These are phyloP conservation scores for Cucurbita pepo DNA, from an alignment of 306 rosid genomes.

Conservation along the genomic window DNA sequence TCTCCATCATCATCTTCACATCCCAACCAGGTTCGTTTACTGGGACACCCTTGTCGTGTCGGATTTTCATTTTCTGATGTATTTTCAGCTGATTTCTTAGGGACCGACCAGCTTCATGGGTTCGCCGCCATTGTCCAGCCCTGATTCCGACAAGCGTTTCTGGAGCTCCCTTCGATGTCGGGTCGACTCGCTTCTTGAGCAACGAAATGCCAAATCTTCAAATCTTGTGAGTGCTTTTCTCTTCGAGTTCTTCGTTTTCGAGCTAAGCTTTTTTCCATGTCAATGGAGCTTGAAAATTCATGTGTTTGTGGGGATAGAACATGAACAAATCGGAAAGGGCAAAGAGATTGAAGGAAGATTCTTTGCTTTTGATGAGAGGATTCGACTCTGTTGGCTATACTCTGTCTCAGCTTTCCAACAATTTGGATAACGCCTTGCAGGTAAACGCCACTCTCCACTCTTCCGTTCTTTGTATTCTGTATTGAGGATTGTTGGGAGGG, in stretches of 20 bases:
- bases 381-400: constrained; percentile 72
- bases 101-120: constrained; percentile 16
- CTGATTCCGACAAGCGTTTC: constrained; percentile 63
- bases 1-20: constrained; percentile 31
- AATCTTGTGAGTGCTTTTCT: background rate
- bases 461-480: background rate
- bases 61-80: background rate
- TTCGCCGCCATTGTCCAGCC: constrained; percentile 40
- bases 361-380: constrained; percentile 64
- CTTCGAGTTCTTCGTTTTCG: background rate
- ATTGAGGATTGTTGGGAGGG: too few species aligned
- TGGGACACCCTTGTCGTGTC: background rate
- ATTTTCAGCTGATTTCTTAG: constrained; percentile 7
- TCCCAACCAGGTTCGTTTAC: constrained; percentile 31
- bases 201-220: constrained; percentile 5
- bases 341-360: constrained; percentile 44
- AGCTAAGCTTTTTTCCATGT: background rate
- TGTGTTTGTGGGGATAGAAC: background rate
- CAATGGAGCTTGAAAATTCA: background rate
- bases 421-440: constrained; percentile 71
- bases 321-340: constrained; percentile 9
- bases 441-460: constrained; percentile 9
- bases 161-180: constrained; percentile 57
- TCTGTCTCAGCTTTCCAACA: constrained; percentile 56
- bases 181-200: constrained; percentile 32